Evolutionary conservation across 345 rosid species (phyloP).

Genomic region (Adansonia digitata): DNA sequence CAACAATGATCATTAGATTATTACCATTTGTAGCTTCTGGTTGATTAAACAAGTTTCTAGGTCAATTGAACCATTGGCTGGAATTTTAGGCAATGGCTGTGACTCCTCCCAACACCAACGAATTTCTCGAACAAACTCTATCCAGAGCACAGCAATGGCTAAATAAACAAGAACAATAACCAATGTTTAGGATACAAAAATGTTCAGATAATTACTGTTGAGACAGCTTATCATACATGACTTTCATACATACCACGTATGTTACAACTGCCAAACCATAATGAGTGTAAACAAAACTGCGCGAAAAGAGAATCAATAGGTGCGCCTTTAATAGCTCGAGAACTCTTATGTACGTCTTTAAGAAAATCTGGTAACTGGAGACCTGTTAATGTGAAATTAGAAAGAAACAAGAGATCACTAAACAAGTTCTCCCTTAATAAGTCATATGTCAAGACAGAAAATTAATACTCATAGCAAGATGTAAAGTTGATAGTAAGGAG

Average conservation of each 20-base stretch:
- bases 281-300: conserved; percentile 74
- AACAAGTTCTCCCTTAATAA: background rate
- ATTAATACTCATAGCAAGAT: background rate
- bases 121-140: conserved; percentile 92
- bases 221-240: background rate
- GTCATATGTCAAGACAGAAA: background rate
- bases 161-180: conserved; percentile 17
- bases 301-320: conserved; percentile 75
- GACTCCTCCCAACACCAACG: conserved; percentile 99
- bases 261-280: conserved; percentile 93
- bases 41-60: conserved; percentile 78
- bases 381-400: conserved; percentile 29
- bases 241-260: conserved; percentile 66
- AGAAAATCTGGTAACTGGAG: conserved; percentile 40
- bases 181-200: conserved; percentile 10
- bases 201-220: background rate
- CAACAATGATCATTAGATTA: background rate
- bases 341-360: conserved; percentile 58
- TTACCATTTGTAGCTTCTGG: conserved; percentile 96
- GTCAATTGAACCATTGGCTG: conserved; percentile 59
- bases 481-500: background rate
- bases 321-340: conserved; percentile 87
- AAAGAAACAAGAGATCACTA: background rate
- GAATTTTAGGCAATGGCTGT: conserved; percentile 76
- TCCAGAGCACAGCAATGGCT: conserved; percentile 92